Evolutionary conservation across 2,329 filamentous ascomycete genomes (phyloP).

Genomic region (Cucurbitaria berberidis): DNA sequence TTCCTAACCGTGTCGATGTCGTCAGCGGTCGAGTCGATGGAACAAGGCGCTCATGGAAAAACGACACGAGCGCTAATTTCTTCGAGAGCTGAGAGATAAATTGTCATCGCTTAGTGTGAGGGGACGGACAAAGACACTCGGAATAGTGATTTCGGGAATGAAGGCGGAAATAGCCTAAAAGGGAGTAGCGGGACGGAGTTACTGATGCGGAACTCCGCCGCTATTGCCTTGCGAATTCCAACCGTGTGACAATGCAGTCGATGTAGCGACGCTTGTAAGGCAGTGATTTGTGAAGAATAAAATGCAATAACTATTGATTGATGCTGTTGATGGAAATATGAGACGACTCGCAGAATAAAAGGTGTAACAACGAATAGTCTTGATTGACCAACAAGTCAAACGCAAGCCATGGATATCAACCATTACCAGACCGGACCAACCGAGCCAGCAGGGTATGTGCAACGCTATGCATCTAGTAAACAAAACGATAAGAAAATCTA

Average conservation of each 20-base stretch:
- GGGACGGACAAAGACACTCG: not conserved
- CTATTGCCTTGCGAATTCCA: no score
- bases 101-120: no score
- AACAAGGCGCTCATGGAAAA: not conserved
- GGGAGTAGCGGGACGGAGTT: no score
- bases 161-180: no score
- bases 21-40: not conserved
- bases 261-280: no score
- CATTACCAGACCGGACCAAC: constrained; percentile 3
- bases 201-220: no score
- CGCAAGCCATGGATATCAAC: not conserved
- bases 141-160: no score
- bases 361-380: not conserved
- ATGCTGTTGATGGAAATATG: not conserved
- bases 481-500: not conserved
- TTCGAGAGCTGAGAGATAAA: no score
- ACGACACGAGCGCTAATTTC: not conserved
- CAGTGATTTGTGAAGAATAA: no score
- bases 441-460: constrained; percentile 12
- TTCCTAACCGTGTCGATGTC: not conserved
- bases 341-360: not conserved
- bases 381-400: not conserved
- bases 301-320: not conserved
- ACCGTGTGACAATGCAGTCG: no score
- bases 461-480: constrained; percentile 17